Evolutionary conservation across 805 yeast genomes (phyloP), one percentile per base, ranked within the genome.

Genomic region (Saccharomycopsis schoenii): DNA sequence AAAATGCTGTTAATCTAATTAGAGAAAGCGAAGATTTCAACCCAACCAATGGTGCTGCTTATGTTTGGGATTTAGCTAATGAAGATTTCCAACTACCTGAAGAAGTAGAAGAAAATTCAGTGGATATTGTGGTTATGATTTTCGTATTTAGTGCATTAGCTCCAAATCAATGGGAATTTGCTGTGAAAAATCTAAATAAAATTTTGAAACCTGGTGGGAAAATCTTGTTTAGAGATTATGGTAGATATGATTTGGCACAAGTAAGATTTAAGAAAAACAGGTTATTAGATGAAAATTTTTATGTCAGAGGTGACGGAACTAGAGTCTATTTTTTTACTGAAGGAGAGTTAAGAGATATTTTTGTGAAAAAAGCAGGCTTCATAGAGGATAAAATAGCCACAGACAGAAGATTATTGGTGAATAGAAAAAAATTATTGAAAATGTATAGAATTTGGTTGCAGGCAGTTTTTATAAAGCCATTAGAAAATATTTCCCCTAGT

Each of bases 371-470:
- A 5, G 77, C 77, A 19, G 59, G 59, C 1, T 90, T 93, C 68
- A 71, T 69, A n/a, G 93, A 88, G 65, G 80, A 77, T 47, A 86
- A 81, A 70, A 86, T 94, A 50, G 98, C 89, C 1, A 88, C 96
- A 0, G 99, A 94, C 74, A 81, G 97, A 71, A 77, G 99, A 67
- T 77, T 94, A 67, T 76, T 94, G 65, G 97, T 94, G 25, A 94
- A 94, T 72, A 80, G 99, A 68, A 92, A 93, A 74, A 86, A 93
- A 70, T 88, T 88, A 72, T 75, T 94, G 65, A 94, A 94, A 74
- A 94, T 94, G 99, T 94, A 89, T 71, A 79, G 99, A 68, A 89
- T 91, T 62, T 94, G 99, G 99, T 75, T 94, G 61, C 99, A 94
- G 74, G 98, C 94, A 0, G 91, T 89, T 29, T 93, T 93, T 71